Evolutionary conservation across 805 yeast genomes (phyloP).

Genomic region (Ogataea naganishii): DNA sequence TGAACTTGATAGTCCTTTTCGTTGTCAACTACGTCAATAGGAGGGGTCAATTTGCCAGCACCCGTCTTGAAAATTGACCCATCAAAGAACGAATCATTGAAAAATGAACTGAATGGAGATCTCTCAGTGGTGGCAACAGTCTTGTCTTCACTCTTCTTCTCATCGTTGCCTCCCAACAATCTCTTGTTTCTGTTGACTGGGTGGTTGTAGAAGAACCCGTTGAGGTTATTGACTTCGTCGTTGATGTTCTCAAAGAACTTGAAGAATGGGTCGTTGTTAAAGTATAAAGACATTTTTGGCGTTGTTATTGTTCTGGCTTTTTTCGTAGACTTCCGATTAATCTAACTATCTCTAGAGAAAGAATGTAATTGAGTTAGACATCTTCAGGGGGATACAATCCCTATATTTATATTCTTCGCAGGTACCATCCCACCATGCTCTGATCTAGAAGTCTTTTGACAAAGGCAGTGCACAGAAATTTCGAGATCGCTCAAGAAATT

Average conservation of each 20-base stretch:
- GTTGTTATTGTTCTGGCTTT: too few species aligned
- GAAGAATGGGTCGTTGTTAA: constrained; percentile 31
- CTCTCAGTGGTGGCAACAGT: constrained; percentile 15
- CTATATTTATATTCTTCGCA: too few species aligned
- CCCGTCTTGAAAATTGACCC: constrained; percentile 5
- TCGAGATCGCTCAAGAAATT: too few species aligned
- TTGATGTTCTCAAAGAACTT: constrained; percentile 33
- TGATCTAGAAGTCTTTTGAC: too few species aligned
- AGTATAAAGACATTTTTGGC: constrained; percentile 9
- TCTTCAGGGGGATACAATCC: too few species aligned
- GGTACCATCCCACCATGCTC: too few species aligned
- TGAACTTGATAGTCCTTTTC: constrained; percentile 31
- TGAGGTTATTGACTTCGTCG: constrained; percentile 31
- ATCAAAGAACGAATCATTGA: constrained; percentile 13
- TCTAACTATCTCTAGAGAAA: too few species aligned
- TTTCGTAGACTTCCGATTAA: too few species aligned
- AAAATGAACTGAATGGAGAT: constrained; percentile 18
- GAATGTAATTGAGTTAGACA: too few species aligned
- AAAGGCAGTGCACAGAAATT: too few species aligned
- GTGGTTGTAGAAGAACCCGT: constrained; percentile 21
- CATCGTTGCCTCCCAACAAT: constrained; percentile 2
- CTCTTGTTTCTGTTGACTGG: constrained; percentile 14
- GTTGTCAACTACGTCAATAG: constrained; percentile 37
- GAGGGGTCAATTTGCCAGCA: constrained; percentile 34
- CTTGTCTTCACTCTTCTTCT: constrained; percentile 4